phyloP scores from a whole-genome alignment of 2,329 filamentous ascomycete species.

The Calonectria leucothoes region DNA sequence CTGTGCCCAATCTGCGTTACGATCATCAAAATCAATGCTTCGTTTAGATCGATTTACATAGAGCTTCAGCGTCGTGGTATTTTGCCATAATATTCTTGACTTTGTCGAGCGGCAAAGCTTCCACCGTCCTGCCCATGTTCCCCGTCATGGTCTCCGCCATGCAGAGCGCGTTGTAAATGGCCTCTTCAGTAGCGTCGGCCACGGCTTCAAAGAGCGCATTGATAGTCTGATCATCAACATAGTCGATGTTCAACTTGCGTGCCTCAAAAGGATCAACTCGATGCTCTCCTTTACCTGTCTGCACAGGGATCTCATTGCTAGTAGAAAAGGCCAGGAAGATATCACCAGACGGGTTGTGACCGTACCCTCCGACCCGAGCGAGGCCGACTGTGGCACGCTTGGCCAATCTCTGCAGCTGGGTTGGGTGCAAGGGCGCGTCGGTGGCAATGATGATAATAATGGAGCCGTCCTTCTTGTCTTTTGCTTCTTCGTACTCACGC shows the following conservation, averaged over 20 bases:
- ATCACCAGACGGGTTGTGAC: slow-evolving; percentile 70
- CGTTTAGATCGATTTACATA: not conserved
- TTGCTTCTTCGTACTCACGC: slow-evolving; percentile 38
- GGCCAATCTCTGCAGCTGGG: slow-evolving; percentile 67
- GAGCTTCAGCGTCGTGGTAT: not conserved
- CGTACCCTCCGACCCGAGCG: slow-evolving; percentile 67
- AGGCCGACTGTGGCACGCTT: slow-evolving; percentile 70
- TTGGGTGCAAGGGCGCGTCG: slow-evolving; percentile 68
- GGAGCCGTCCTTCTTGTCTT: slow-evolving; percentile 69
- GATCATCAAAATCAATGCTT: not conserved
- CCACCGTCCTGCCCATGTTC: slow-evolving; percentile 59
- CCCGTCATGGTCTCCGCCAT: slow-evolving; percentile 71
- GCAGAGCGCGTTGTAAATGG: slow-evolving; percentile 73
- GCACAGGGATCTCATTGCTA: slow-evolving; percentile 57
- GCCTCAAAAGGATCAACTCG: slow-evolving; percentile 55
- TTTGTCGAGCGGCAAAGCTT: slow-evolving; percentile 46
- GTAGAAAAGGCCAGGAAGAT: slow-evolving; percentile 74
- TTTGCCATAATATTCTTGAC: slow-evolving; percentile 8
- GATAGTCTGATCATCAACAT: slow-evolving; percentile 68
- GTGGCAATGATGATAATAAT: slow-evolving; percentile 72
- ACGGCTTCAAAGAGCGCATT: slow-evolving; percentile 71
- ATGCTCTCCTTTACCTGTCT: slow-evolving; percentile 48
- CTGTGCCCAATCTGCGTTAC: not conserved
- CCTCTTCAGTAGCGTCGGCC: slow-evolving; percentile 73
- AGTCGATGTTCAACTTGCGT: slow-evolving; percentile 41